Conservation (phyloP, 352 stramenopile genomes). For the Vaucheria bursata region DNA sequence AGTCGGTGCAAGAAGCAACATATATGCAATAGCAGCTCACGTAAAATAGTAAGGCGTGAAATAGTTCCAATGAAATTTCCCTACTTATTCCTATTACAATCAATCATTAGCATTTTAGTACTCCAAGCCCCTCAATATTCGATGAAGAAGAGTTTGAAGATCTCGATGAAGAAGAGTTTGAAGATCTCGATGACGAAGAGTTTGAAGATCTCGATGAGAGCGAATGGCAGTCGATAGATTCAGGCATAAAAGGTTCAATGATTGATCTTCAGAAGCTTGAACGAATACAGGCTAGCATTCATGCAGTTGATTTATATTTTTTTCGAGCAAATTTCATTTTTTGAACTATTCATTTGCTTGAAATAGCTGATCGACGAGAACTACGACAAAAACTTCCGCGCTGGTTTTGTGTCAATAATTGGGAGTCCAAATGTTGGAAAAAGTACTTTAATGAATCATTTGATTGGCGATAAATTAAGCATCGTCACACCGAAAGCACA, state of each 20-base stretch:
- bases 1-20: too few species aligned
- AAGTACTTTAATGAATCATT: conserved; percentile 49
- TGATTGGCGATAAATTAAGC: conserved; percentile 48
- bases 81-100: too few species aligned
- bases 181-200: not conserved
- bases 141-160: not conserved
- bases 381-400: conserved; percentile 29
- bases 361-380: conserved; percentile 20
- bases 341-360: not conserved
- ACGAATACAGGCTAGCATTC: not conserved
- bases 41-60: too few species aligned
- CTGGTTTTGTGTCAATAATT: conserved; percentile 50
- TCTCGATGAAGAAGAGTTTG: not conserved
- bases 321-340: not conserved
- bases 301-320: not conserved
- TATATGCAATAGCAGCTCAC: too few species aligned
- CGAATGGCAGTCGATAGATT: not conserved
- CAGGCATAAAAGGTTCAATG: not conserved
- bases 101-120: too few species aligned
- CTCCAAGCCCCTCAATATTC: too few species aligned
- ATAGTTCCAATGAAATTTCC: too few species aligned
- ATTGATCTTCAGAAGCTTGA: conserved; percentile 8
- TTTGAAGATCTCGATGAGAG: not conserved
- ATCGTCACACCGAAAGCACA: conserved; percentile 52
- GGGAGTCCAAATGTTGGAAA: conserved; percentile 52